Evolutionary conservation across 352 stramenopile genomes (phyloP), one percentile per base, ranked within the genome.

Genomic region (Phytophthora agathidicida): DNA sequence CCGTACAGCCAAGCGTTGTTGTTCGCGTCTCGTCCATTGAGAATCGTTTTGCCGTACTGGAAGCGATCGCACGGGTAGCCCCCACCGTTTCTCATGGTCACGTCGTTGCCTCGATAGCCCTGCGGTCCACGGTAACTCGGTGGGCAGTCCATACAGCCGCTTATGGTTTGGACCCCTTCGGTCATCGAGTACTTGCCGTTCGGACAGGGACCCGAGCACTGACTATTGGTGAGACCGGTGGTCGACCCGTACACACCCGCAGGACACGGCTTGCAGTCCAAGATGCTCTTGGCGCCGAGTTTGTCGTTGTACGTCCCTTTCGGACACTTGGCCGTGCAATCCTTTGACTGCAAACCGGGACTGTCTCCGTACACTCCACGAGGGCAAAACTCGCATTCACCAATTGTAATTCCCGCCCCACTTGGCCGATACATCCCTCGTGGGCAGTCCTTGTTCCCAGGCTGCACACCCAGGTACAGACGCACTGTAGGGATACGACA

Each of bases 221-320:
- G 68, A 16, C 75, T 65, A 0, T 64, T 74, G 3, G 77, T 89
- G 23, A 93, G 67, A 5, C 83, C 83, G 3, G 63, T 45, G 1
- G 73, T 60, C 10, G 79, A 73, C 16, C 83, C 83, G 43, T 83
- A 90, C 3, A 88, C 83, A 0, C 83, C 81, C 16, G 75, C 61
- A 3, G 83, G 81, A 53, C 83, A 91, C 2, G 58, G 55, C n/a
- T 82, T 90, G 65, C 83, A 91, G 30, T 83, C 79, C 5, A 88
- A 46, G 5, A 91, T 72, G 23, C 67, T 90, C 55, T 88, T 31
- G 60, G 79, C 3, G 3, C 83, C 80, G 9, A 76, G 48, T 19
- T 66, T 79, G 54, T 87, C 79, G 52, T 87, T 86, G 66, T 83
- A 90, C 2, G 77, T 87, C 9, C 80, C 83, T 51, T 89, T 90